Evolutionary conservation across 768 basidiomycete genomes (phyloP), one percentile per base, ranked within the genome.

Genomic region (Coprinellus micaceus): DNA sequence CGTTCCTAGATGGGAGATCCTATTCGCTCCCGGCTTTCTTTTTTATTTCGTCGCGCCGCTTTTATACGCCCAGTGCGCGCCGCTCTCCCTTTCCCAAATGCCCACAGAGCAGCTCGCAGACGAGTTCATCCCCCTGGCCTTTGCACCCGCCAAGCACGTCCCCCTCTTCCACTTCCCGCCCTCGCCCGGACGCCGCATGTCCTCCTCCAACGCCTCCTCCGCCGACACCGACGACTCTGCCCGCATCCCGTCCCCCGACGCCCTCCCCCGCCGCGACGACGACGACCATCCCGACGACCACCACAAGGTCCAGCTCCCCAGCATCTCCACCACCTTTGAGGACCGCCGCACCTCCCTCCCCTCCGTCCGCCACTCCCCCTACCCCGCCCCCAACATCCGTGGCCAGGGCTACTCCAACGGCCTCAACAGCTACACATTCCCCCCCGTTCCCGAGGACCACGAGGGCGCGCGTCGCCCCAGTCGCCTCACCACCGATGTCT

Each of bases 101-200:
- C 84, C 86, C 71, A 81, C 83, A 70, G 78, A 80, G 65, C 71
- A 71, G 40, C 61, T 72, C 62, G 49, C 58, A 33, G 69, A 73
- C 68, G 74, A 80, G 70, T 77, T 83, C 63, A 80, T 80, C 63
- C 71, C 74, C 59, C 86, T 83, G 75, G 81, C 81, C 80, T 76
- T 85, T 57, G 79, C 80, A 39, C 83, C 85, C 66, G 78, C 85
- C 56, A 81, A 85, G 56, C 81, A 79, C 70, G 73, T 82, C 10
- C 77, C 85, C 63, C 69, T 80, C 58, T 78, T 82, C 60, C 82
- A 83, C 70, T 83, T 87, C 81, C 67, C 76, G 59, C n/a, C n/a
- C n/a, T n/a, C n/a, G n/a, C n/a, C n/a, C n/a, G 67, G 69, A 36
- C 80, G 88, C 66, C 86, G 88, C 66, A 90, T 91, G 89, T 90